phyloP scores from a whole-genome alignment of 495 filamentous ascomycete species.

The Penicillium lividum region DNA sequence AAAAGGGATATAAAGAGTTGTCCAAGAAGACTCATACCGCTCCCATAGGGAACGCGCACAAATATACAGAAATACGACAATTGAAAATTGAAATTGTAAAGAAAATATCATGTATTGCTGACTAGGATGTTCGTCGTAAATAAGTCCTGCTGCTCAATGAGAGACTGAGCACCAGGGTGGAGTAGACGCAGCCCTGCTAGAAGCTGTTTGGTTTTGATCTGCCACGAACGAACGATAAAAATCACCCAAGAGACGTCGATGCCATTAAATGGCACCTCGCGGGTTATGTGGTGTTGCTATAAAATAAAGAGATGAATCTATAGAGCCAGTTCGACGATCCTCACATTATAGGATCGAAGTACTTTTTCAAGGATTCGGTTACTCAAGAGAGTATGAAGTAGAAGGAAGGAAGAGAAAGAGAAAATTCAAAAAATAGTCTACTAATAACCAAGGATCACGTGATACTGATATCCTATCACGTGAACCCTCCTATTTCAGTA shows the following conservation, averaged over 20 bases:
- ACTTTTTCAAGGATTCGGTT: not conserved
- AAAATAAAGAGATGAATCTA: not conserved
- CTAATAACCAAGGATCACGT: slow-evolving; percentile 9
- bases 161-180: slow-evolving; percentile 50
- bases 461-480: slow-evolving; percentile 18
- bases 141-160: slow-evolving; percentile 51
- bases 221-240: slow-evolving; percentile 56
- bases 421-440: not conserved
- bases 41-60: not conserved
- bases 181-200: slow-evolving; percentile 59
- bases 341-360: slow-evolving; percentile 19
- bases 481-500: slow-evolving; percentile 23
- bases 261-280: slow-evolving; percentile 45
- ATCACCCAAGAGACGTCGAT: slow-evolving; percentile 42
- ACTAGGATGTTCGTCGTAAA: slow-evolving; percentile 51
- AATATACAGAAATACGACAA: not conserved
- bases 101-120: slow-evolving; percentile 3
- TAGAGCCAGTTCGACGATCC: slow-evolving; percentile 3
- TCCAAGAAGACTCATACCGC: not conserved
- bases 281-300: slow-evolving; percentile 42
- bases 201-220: slow-evolving; percentile 57
- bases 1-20: not conserved
- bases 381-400: not conserved
- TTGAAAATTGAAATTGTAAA: not conserved
- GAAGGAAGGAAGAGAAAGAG: slow-evolving; percentile 11